These are phyloP conservation scores for Boeremia exigua DNA, from an alignment of 2,329 filamentous ascomycete genomes.

Conservation along the genomic window DNA sequence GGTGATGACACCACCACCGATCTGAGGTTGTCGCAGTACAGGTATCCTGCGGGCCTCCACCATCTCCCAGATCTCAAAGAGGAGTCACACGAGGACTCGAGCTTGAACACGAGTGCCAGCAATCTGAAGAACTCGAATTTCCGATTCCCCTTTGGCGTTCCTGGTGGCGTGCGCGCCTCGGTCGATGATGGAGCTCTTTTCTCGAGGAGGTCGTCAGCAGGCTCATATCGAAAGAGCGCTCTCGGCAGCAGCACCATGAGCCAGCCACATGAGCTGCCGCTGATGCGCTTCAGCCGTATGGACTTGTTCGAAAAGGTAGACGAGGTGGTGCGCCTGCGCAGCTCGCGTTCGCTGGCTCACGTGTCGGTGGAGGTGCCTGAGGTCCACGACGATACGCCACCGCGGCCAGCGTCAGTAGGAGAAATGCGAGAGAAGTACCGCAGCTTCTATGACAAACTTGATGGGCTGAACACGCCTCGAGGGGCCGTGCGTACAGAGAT, in stretches of 20 bases:
- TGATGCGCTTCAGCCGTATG: slow-evolving; percentile 56
- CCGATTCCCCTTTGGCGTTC: slow-evolving; percentile 29
- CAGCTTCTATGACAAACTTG: slow-evolving; percentile 54
- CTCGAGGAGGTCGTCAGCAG: slow-evolving; percentile 28
- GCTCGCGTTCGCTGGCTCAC: slow-evolving; percentile 49
- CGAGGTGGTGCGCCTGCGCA: slow-evolving; percentile 50
- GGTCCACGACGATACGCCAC: slow-evolving; percentile 40
- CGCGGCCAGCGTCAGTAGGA: slow-evolving; percentile 45
- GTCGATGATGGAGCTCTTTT: slow-evolving; percentile 30
- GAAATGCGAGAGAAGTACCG: slow-evolving; percentile 53
- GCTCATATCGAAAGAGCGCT: slow-evolving; percentile 28
- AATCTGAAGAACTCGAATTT: slow-evolving; percentile 41
- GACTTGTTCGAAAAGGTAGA: slow-evolving; percentile 55
- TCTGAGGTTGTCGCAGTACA: slow-evolving; percentile 38
- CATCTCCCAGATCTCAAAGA: slow-evolving; percentile 56
- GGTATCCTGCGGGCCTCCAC: slow-evolving; percentile 37
- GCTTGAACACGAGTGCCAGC: slow-evolving; percentile 46
- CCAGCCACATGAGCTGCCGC: slow-evolving; percentile 51
- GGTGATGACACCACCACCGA: slow-evolving; percentile 44
- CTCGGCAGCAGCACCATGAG: slow-evolving; percentile 25
- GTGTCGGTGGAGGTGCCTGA: slow-evolving; percentile 33
- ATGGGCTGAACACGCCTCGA: slow-evolving; percentile 38
- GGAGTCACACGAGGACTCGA: slow-evolving; percentile 56
- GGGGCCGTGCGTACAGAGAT: slow-evolving; percentile 17
- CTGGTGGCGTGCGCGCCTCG: slow-evolving; percentile 25